These are phyloP conservation scores for Exophiala dermatitidis DNA, from an alignment of 2,329 filamentous ascomycete species.

Conservation along the genomic window DNA sequence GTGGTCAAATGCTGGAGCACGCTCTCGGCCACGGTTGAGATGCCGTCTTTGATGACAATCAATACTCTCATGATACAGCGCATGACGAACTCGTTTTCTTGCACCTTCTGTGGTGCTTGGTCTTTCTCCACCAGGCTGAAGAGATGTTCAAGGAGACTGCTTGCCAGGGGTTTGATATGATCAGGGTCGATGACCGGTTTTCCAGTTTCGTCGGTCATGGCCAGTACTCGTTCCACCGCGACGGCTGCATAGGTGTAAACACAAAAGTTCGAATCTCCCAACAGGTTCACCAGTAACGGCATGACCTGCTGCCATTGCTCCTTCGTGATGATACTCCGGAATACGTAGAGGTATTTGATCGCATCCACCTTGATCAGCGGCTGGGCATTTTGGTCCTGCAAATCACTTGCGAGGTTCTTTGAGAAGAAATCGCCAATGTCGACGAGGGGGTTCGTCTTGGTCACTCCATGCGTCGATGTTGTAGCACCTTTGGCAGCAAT, in stretches of 20 bases:
- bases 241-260: conserved; percentile 97
- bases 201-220: conserved; percentile 64
- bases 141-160: conserved; percentile 79
- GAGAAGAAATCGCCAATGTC: conserved; percentile 94
- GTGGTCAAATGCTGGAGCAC: conserved; percentile 77
- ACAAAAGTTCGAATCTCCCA: conserved; percentile 85
- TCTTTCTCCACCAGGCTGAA: conserved; percentile 88
- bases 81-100: conserved; percentile 99
- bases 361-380: conserved; percentile 93
- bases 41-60: conserved; percentile 82
- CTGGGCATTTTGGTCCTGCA: conserved; percentile 64
- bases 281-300: conserved; percentile 80
- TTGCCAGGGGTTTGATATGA: conserved; percentile 73
- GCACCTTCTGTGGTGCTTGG: conserved; percentile 77
- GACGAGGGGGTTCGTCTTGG: conserved; percentile 77
- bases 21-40: conserved; percentile 64
- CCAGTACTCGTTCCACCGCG: conserved; percentile 87
- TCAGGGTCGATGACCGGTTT: conserved; percentile 71
- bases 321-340: conserved; percentile 87
- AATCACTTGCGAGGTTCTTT: conserved; percentile 80
- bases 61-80: conserved; percentile 96
- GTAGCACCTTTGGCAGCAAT: conserved; percentile 87
- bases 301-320: conserved; percentile 89
- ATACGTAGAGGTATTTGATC: conserved; percentile 95
- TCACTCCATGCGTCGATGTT: conserved; percentile 82